Base-by-base conservation (phyloP, 768 basidiomycete genomes). In the Collybia mongolica region DNA sequence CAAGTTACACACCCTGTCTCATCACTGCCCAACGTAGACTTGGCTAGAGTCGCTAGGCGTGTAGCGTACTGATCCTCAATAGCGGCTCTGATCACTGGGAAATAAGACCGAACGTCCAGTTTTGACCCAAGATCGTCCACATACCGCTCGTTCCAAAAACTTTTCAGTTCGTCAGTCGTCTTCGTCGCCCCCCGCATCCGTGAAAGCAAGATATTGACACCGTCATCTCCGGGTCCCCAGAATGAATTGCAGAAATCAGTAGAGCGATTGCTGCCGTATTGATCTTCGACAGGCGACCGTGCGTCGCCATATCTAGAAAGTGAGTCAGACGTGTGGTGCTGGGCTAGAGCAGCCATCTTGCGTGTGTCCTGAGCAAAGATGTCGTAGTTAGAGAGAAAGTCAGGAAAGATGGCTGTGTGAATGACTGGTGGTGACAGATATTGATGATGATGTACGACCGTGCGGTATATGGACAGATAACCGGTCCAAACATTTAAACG, bases 41-140 rank as follows among this genome's bases (percentile, higher is more conserved):
- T 93, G 11, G 93, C 78, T n/a, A 99, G 73, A 63, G 87, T 86
- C 8, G 81, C 72, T 7, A 99, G 66, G 24, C 84, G 79, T 62
- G 87, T 86, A 2, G 94, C 89, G 63, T 97, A 98, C 37, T 98
- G 95, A 61, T 98, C 94, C 68, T 98, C 94, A 50, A 98, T 95
- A 15, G 77, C 56, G 17, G 90, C 85, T 67, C 96, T 96, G 38
- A 6, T 39, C 39, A 54, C 44, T 14, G 32, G 32, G 40, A 19
- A 47, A 36, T 40, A 55, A 42, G 38, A 43, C 45, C 45, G 20
- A n/a, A 9, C 45, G 14, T 29, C 24, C 14, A 12, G 22, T 24
- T 6, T 43, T 49, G 46, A 39, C 24, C 17, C 28, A 39, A 22
- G 42, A 48, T 29, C 26, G 42, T 23, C 17, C 24, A 71, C 82